Evolutionary conservation across 441 rosid species (phyloP).

Genomic region (Hypseocharis bilobata): DNA sequence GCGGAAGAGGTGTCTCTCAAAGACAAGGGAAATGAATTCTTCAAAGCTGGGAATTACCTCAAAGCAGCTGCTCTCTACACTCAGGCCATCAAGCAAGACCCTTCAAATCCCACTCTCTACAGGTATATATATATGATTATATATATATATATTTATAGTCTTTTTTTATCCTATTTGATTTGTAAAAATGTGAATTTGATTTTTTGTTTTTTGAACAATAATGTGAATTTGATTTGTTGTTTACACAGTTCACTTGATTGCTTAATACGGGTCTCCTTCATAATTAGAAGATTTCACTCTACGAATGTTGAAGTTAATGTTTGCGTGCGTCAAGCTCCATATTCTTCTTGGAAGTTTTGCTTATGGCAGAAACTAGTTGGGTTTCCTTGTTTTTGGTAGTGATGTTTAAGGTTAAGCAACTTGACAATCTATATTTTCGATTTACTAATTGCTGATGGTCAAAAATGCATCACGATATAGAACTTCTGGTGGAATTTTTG

Average conservation of each 20-base stretch:
- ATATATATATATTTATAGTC: too few species aligned
- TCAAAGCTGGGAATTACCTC: slow-evolving; percentile 83
- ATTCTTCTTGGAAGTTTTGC: neutral
- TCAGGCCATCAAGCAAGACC: slow-evolving; percentile 88
- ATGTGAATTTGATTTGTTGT: slow-evolving; percentile 16
- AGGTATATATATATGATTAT: slow-evolving; percentile 45
- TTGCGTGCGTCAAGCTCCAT: neutral
- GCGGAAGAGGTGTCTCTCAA: slow-evolving; percentile 52
- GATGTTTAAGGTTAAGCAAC: neutral
- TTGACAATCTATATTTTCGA: neutral
- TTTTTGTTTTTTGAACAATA: slow-evolving; percentile 17
- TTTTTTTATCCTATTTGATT: neutral
- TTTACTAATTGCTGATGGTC: neutral
- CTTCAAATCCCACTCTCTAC: slow-evolving; percentile 75
- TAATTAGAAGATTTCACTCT: neutral
- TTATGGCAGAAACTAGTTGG: neutral
- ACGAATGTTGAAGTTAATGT: neutral
- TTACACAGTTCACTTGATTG: slow-evolving; percentile 1
- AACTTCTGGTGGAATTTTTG: neutral
- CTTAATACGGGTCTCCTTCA: slow-evolving; percentile 7
- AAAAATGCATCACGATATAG: neutral
- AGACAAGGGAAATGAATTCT: slow-evolving; percentile 83
- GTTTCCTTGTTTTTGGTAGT: neutral
- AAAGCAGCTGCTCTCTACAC: slow-evolving; percentile 98
- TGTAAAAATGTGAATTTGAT: slow-evolving; percentile 17